Evolutionary conservation across 176 grass and related monocot species (phyloP), one percentile per base, ranked within the genome.

Genomic region (Coix lacrymajobi): DNA sequence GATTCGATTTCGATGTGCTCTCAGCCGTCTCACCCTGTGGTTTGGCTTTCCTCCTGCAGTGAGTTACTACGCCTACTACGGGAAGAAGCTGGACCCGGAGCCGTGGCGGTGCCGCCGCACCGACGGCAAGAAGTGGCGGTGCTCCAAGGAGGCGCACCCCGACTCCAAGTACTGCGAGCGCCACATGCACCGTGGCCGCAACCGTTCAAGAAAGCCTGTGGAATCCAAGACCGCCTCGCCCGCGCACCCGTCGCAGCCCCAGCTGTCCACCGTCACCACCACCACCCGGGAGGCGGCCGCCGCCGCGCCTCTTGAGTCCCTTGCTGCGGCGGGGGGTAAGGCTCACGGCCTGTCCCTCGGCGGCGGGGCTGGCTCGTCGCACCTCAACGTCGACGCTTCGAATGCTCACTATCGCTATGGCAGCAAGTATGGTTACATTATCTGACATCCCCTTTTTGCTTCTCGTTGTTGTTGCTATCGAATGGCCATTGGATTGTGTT

Each of bases 151-250:
- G 87, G 96, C 96, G 48, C 92, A 99, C 89, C 96, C 96, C 11
- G 93, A 92, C 87, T 99, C 96, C 56, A 99, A 96, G 74, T 99
- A 99, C 86, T 99, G 96, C 78, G 93, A 96, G 93, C 96, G 96
- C 83, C 96, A 99, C 93, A 99, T 99, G 96, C 96, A 96, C 85
- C 96, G 96, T 92, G 96, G 96, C 91, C 93, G 93, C 86, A 99
- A 96, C 85, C 96, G 96, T 99, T 99, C 96, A 99, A 99, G 96
- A 99, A 99, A 99, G 96, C 93, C 96, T 99, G 96, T 99, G 96
- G 96, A 99, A 99, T 96, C 96, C 66, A 89, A 90, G 88, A 81
- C 89, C 43, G 57, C 84, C 61, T 88, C 96, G 30, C 70, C 91
- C 16, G 51, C 82, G 32, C 84, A 88, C 36, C 87, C 79, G 72